Base-by-base conservation (phyloP, 305 asterid genomes). In the Solanum hybrid region DNA sequence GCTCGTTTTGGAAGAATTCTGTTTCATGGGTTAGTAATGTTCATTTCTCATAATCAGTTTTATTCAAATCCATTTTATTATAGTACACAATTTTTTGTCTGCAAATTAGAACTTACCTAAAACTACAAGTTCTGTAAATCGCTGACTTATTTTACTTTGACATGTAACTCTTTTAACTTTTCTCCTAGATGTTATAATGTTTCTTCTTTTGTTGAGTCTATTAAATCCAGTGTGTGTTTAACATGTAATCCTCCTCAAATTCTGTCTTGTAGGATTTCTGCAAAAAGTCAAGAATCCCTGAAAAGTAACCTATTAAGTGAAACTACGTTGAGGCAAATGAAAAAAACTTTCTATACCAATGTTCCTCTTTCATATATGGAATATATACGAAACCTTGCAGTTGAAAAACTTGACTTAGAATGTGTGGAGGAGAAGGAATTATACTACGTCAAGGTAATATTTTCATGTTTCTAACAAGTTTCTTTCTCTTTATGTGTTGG, bases 1-100 rank as follows among this genome's bases (percentile, higher is more conserved):
- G 92, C 92, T 39, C 93, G 95, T 14, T 70, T 95, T 24, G 97
- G 97, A 72, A 89, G 88, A 89, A 78, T 93, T 89, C 91, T 92
- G 12, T 93, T 94, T 91, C 91, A 88, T 87, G 91, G 95, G 96
- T 95, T 89, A 91, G 95, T 93, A 83, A 20, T 41, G 32, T 41
- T 80, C 36, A 65, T 61, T 84, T 79, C 20, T 11, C 26, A 41
- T 20, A 57, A 8, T 84, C 75, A 29, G 39, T 17, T 84, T 45
- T 84, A 45, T 45, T 84, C 27, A 84, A 51, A 34, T 84, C 45
- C 22, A 11, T 85, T 51, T 78, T 85, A 29, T 57, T 31, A 12
- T 32, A 85, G 88, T 31, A 57, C 32, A 57, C 77, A 57, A 11
- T 10, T 5, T 45, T 27, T 27, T 27, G 29, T 27, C 29, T 27